phyloP scores from a whole-genome alignment of 768 basidiomycete species.

The Boletus subparvulus region DNA sequence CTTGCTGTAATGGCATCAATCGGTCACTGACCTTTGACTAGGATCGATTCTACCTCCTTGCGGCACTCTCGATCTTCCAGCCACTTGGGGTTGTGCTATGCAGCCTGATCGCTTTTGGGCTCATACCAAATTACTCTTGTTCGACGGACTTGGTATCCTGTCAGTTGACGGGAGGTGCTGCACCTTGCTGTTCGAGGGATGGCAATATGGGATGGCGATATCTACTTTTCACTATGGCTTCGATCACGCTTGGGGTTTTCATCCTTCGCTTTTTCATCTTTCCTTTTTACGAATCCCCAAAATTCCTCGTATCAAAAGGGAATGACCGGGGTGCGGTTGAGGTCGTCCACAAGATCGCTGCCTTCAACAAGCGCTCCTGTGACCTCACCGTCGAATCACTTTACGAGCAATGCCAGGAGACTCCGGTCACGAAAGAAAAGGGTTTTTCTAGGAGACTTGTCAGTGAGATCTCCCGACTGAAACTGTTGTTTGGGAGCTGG shows the following conservation, averaged over 20 bases:
- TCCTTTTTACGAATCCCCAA: slow-evolving; percentile 16
- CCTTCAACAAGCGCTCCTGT: slow-evolving; percentile 9
- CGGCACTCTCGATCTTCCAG: slow-evolving; percentile 11
- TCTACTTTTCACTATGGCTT: slow-evolving; percentile 5
- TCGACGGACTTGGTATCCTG: slow-evolving; percentile 10
- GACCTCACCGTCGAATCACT: slow-evolving; percentile 17
- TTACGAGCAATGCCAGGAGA: slow-evolving; percentile 3
- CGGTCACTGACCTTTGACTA: not conserved
- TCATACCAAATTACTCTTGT: slow-evolving; percentile 18
- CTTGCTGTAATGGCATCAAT: not conserved
- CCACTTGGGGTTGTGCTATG: not conserved
- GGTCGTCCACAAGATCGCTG: slow-evolving; percentile 14
- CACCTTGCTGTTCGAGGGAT: slow-evolving; percentile 17
- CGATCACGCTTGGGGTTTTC: slow-evolving; percentile 14
- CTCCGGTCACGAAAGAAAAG: not conserved
- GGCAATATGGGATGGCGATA: slow-evolving; percentile 25
- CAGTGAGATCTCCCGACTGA: slow-evolving; percentile 11
- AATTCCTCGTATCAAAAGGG: slow-evolving; percentile 14
- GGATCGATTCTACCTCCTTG: slow-evolving; percentile 16
- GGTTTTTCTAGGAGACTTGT: not conserved
- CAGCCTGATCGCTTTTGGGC: slow-evolving; percentile 6
- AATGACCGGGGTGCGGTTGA: slow-evolving; percentile 14
- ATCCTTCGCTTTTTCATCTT: slow-evolving; percentile 16
- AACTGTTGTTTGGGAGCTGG: slow-evolving; percentile 14
- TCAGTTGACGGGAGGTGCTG: slow-evolving; percentile 5